These are phyloP conservation scores for Forsythia viridissima DNA, from an alignment of 257 asterid species.

Conservation along the genomic window DNA sequence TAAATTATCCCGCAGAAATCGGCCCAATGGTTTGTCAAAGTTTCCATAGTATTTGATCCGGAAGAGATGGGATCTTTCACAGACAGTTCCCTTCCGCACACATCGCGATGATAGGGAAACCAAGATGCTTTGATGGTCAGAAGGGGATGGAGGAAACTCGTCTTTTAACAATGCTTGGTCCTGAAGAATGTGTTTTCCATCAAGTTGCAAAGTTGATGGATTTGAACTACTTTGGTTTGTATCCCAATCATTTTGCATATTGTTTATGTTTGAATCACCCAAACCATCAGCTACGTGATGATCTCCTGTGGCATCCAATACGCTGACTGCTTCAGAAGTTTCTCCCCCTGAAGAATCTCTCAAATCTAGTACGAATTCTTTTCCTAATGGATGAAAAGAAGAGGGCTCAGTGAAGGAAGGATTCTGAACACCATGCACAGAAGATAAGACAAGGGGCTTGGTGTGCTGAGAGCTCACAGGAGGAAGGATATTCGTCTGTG, in stretches of 20 bases:
- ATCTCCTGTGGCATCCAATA: constrained; percentile 29
- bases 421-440: constrained; percentile 32
- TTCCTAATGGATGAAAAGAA: constrained; percentile 33
- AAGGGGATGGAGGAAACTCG: constrained; percentile 82
- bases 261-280: constrained; percentile 30
- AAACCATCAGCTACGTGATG: constrained; percentile 24
- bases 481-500: constrained; percentile 26
- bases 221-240: constrained; percentile 28
- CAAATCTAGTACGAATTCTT: constrained; percentile 28
- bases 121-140: constrained; percentile 90
- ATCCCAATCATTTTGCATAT: constrained; percentile 38
- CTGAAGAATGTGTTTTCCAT: constrained; percentile 38
- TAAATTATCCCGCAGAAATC: constrained; percentile 83
- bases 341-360: constrained; percentile 33
- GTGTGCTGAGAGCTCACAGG: constrained; percentile 35
- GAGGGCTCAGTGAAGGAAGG: constrained; percentile 37
- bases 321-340: constrained; percentile 27
- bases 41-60: constrained; percentile 89
- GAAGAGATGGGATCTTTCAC: constrained; percentile 87
- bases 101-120: constrained; percentile 91
- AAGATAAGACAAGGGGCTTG: constrained; percentile 39
- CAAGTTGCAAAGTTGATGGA: constrained; percentile 38
- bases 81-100: constrained; percentile 94
- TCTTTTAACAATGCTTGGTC: constrained; percentile 57
- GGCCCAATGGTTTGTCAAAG: constrained; percentile 94